Conservation (phyloP, 1,284 basidiomycete genomes). For the Apiotrichum porosum region DNA sequence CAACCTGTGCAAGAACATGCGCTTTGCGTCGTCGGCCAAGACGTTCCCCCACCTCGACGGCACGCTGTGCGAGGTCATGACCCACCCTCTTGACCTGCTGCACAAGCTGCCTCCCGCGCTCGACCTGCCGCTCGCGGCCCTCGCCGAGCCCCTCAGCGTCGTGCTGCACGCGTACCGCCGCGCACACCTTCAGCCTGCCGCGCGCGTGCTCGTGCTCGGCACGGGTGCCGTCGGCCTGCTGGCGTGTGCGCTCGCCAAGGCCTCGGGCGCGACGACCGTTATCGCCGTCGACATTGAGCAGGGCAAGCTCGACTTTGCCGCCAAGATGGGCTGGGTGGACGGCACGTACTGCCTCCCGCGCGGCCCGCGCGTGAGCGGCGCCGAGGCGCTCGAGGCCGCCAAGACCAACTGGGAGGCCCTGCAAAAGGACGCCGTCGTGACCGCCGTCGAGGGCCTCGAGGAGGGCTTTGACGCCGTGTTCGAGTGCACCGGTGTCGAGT, state of each 20-base stretch:
- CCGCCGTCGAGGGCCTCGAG: slow-evolving; percentile 49
- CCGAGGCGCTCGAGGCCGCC: slow-evolving; percentile 63
- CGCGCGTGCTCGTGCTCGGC: slow-evolving; percentile 79
- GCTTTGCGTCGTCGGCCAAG: slow-evolving; percentile 84
- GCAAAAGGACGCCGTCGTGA: slow-evolving; percentile 24
- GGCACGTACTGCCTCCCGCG: slow-evolving; percentile 64
- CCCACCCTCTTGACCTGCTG: slow-evolving; percentile 76
- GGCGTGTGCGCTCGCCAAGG: slow-evolving; percentile 70
- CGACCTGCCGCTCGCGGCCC: slow-evolving; percentile 70
- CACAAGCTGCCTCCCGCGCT: slow-evolving; percentile 80
- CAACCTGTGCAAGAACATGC: slow-evolving; percentile 82
- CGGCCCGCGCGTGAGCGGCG: slow-evolving; percentile 50
- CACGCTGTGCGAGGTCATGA: slow-evolving; percentile 79
- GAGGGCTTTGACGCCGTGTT: slow-evolving; percentile 88
- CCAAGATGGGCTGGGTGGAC: slow-evolving; percentile 67
- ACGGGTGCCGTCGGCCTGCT: slow-evolving; percentile 89
- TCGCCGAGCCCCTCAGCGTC: slow-evolving; percentile 87
- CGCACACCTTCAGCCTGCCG: slow-evolving; percentile 57
- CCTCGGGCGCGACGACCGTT: slow-evolving; percentile 64
- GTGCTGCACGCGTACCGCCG: slow-evolving; percentile 76
- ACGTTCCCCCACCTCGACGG: slow-evolving; percentile 91
- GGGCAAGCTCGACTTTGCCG: slow-evolving; percentile 70
- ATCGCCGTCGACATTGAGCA: slow-evolving; percentile 81
- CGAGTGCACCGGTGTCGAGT: slow-evolving; percentile 86
- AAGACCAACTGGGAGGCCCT: slow-evolving; percentile 57